Conservation (phyloP, 2,329 filamentous ascomycete species). For the Trichoderma afroharzianum region DNA sequence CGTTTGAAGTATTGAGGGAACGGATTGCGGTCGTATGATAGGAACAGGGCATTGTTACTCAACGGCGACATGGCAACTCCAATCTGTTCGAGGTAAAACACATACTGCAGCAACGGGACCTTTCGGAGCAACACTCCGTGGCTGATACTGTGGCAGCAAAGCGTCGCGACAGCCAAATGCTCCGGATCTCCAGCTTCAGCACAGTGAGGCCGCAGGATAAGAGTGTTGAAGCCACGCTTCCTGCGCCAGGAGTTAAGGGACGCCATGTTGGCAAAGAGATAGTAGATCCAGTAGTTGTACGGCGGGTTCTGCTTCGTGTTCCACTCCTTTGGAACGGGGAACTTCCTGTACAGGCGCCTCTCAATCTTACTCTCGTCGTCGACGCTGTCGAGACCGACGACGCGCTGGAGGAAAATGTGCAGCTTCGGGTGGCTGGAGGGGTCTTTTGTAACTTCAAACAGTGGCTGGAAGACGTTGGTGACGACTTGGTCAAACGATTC, state of each 20-base stretch:
- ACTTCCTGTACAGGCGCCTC: conserved; percentile 88
- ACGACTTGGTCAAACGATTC: conserved; percentile 86
- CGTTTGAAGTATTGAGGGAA: conserved; percentile 95
- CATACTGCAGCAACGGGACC: conserved; percentile 89
- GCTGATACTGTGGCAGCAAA: conserved; percentile 95
- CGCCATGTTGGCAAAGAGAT: conserved; percentile 88
- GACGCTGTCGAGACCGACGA: conserved; percentile 95
- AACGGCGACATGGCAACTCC: conserved; percentile 99
- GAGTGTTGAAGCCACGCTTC: conserved; percentile 90
- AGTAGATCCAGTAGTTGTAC: conserved; percentile 99
- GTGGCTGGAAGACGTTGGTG: conserved; percentile 84
- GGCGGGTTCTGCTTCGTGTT: conserved; percentile 91
- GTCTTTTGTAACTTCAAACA: conserved; percentile 91
- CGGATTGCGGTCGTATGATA: conserved; percentile 95
- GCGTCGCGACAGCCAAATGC: conserved; percentile 83
- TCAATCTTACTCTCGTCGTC: conserved; percentile 98
- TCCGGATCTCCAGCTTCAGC: conserved; percentile 97
- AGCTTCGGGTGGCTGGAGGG: conserved; percentile 86
- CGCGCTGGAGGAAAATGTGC: conserved; percentile 88
- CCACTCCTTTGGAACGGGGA: conserved; percentile 86
- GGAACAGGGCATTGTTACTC: conserved; percentile 94
- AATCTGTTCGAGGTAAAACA: conserved; percentile 99
- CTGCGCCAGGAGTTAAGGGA: conserved; percentile 91
- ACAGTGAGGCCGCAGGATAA: conserved; percentile 87
- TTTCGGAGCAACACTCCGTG: conserved; percentile 91